Base-by-base conservation (phyloP, 192 early-diverging fungal genomes). In the Coemansia sp. region DNA sequence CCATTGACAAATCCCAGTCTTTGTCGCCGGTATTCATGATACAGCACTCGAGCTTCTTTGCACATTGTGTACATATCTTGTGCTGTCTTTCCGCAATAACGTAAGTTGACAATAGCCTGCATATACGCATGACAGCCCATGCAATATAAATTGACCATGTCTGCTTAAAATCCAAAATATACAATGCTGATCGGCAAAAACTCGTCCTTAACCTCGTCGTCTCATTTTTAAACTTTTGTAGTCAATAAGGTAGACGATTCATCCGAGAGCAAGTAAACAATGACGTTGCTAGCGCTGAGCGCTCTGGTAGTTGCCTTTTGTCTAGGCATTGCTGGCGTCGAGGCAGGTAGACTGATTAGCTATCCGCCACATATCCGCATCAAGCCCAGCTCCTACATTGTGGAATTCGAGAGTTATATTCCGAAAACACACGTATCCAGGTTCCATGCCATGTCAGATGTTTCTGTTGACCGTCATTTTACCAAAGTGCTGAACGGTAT, bases 351-450 rank as follows among this genome's bases (percentile, higher is more conserved):
- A 19, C 38, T 59, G 2, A 26, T 59, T 5, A 59, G 11, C 57
- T 71, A 71, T 25, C 68, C 65, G 6, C 41, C 64, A 2, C 50
- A 67, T 29, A 57, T 71, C 7, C 25, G 21, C 6, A 51, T 29
- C 23, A 72, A 57, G 59, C 62, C 31, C 11, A 59, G 62, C 7
- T 57, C 67, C 0, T 78, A 59, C 39, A 78, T 78, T 19, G 58
- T 78, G 43, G 70, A 78, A 37, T 67, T 78, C 25, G 63, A 72
- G 26, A 41, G 62, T 22, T 17, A 71, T 2, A 29, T 41, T 4
- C n/a, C 61, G 16, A 17, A 38, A 4, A 31, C 26, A 16, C 61
- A 66, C 47, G 47, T 49, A 23, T 35, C 38, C 3, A 64, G 57
- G 45, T 58, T 72, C 48, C 47, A 57, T 2, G 39, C 53, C 4